A percentile compares a stretch with the other conserved stretches of the same genome.
These are phyloP conservation scores for Polyporus arcularius DNA, from an alignment of 768 basidiomycete species.

Conservation along the genomic window DNA sequence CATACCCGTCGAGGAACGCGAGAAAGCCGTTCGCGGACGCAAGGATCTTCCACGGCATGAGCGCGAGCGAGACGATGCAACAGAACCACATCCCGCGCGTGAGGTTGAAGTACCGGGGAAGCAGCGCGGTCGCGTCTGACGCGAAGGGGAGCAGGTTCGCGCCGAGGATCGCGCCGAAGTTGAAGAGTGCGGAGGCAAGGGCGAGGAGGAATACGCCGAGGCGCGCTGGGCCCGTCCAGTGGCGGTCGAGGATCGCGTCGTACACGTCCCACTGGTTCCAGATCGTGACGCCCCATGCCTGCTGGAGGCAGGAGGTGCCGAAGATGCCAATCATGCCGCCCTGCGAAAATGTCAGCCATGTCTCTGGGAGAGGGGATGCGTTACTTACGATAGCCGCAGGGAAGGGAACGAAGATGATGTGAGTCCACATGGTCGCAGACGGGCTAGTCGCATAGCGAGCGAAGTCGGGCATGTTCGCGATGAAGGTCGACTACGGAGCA, in stretches of 20 bases:
- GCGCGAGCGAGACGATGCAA: conserved; percentile 19
- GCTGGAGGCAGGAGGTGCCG: conserved; percentile 20
- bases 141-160: conserved; percentile 23
- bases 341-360: neutral
- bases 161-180: conserved; percentile 21
- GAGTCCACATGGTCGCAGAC: conserved; percentile 18
- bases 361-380: neutral
- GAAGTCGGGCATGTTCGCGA: conserved; percentile 25
- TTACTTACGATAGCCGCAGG: conserved; percentile 17
- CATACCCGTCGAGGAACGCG: conserved; percentile 22
- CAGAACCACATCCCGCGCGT: conserved; percentile 26
- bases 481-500: conserved; percentile 17
- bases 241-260: conserved; percentile 24
- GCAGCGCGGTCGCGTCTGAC: conserved; percentile 19
- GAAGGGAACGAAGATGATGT: conserved; percentile 23
- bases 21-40: conserved; percentile 21
- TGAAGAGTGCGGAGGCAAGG: conserved; percentile 20
- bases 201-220: conserved; percentile 23
- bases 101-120: conserved; percentile 21
- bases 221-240: conserved; percentile 12
- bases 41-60: conserved; percentile 25
- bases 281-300: conserved; percentile 20
- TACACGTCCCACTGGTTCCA: conserved; percentile 25
- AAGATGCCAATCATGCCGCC: conserved; percentile 24
- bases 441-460: conserved; percentile 19